phyloP scores from a whole-genome alignment of 2,329 filamentous ascomycete species.

The Ophiostoma montium region DNA sequence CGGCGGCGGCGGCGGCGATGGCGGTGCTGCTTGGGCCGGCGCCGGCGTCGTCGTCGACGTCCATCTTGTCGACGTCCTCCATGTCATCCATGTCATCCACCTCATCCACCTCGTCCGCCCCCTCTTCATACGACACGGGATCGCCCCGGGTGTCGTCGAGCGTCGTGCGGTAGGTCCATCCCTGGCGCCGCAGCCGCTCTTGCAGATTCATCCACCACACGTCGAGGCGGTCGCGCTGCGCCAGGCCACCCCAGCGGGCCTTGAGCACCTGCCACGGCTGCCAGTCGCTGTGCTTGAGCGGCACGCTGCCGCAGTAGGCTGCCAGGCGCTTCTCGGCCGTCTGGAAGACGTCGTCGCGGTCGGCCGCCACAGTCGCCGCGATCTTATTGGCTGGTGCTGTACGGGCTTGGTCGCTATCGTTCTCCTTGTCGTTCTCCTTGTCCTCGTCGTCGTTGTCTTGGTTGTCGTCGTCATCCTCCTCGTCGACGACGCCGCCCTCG shows the following conservation, averaged over 20 bases:
- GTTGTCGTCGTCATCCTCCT: neutral
- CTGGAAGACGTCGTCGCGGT: slow-evolving; percentile 13
- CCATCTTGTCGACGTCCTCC: no score
- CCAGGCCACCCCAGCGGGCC: slow-evolving; percentile 27
- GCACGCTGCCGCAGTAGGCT: slow-evolving; percentile 21
- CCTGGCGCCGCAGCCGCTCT: slow-evolving; percentile 14
- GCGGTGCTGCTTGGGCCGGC: neutral
- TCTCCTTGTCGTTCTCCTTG: slow-evolving; percentile 10
- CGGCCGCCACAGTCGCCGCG: neutral
- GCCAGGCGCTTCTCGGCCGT: slow-evolving; percentile 14
- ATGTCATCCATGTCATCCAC: slow-evolving; percentile 2
- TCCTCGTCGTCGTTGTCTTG: neutral
- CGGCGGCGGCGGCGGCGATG: no score
- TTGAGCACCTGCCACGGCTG: slow-evolving; percentile 30
- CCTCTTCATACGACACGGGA: slow-evolving; percentile 9
- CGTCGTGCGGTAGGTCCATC: slow-evolving; percentile 17
- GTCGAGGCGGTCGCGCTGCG: slow-evolving; percentile 22
- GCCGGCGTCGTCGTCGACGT: no score
- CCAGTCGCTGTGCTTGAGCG: slow-evolving; percentile 24
- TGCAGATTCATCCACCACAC: slow-evolving; percentile 21
- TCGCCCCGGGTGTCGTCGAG: slow-evolving; percentile 14
- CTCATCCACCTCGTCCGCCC: slow-evolving; percentile 20
- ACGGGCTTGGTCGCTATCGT: neutral
- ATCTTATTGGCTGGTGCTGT: neutral
- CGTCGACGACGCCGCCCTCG: no score